These are phyloP conservation scores for Coprinopsis marcescibilis DNA, from an alignment of 768 basidiomycete species.

Conservation along the genomic window DNA sequence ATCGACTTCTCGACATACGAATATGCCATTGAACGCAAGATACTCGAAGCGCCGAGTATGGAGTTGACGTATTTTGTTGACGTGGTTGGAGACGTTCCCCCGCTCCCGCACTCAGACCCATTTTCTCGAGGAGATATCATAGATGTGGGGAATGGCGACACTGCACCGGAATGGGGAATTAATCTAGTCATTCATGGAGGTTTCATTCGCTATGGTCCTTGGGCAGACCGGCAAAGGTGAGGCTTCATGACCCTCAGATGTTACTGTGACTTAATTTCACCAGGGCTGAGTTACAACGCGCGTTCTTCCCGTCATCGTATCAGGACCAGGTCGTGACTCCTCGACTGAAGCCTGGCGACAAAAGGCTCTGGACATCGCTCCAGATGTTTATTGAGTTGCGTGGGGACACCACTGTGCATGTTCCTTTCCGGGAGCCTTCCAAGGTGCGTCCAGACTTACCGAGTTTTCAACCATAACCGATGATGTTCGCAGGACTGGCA, in stretches of 20 bases:
- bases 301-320: slow-evolving; percentile 81
- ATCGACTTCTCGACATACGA: slow-evolving; percentile 56
- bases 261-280: slow-evolving; percentile 6
- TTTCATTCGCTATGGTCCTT: slow-evolving; percentile 81
- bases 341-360: slow-evolving; percentile 67
- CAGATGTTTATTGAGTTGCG: slow-evolving; percentile 78
- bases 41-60: slow-evolving; percentile 70
- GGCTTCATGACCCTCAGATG: neutral
- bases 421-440: slow-evolving; percentile 90
- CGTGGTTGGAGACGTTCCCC: slow-evolving; percentile 71
- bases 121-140: slow-evolving; percentile 33
- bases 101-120: slow-evolving; percentile 20
- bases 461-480: slow-evolving; percentile 1
- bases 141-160: slow-evolving; percentile 82
- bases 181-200: slow-evolving; percentile 80
- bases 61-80: slow-evolving; percentile 88
- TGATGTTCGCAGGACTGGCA: slow-evolving; percentile 69
- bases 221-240: slow-evolving; percentile 92
- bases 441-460: slow-evolving; percentile 44
- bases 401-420: slow-evolving; percentile 66
- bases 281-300: slow-evolving; percentile 70
- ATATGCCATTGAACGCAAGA: slow-evolving; percentile 82
- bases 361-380: slow-evolving; percentile 76
- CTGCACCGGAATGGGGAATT: slow-evolving; percentile 90
- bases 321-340: slow-evolving; percentile 52